phyloP scores from a whole-genome alignment of 805 yeast species.

The Tetrapisispora pingtungensis region DNA sequence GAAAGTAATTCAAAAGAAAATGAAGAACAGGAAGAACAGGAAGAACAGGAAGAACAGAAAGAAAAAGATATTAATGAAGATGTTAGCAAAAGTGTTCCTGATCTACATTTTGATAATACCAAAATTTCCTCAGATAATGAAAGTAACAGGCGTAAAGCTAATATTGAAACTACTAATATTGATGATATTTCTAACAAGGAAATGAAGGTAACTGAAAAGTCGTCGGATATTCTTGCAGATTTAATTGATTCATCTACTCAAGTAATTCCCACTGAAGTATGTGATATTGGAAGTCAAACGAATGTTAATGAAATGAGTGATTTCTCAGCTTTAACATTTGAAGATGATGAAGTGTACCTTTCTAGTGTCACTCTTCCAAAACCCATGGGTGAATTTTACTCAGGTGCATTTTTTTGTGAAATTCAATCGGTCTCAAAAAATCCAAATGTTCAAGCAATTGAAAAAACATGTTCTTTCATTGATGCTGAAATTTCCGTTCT shows the following conservation, averaged over 20 bases:
- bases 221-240: too few relatives aligned
- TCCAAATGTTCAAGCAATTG: conserved; percentile 16
- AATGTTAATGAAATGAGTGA: conserved; percentile 8
- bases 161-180: too few relatives aligned
- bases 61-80: too few relatives aligned
- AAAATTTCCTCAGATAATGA: too few relatives aligned
- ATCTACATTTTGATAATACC: too few relatives aligned
- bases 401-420: conserved; percentile 13
- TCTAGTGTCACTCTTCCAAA: conserved; percentile 13
- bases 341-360: conserved; percentile 24
- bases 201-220: too few relatives aligned
- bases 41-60: too few relatives aligned
- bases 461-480: conserved; percentile 18
- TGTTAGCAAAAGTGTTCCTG: too few relatives aligned
- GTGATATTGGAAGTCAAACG: conserved; percentile 14
- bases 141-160: too few relatives aligned
- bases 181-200: too few relatives aligned
- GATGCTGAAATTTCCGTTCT: conserved; percentile 29
- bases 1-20: too few relatives aligned
- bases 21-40: too few relatives aligned
- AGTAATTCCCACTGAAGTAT: not conserved
- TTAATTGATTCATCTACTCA: not conserved
- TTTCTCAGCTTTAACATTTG: conserved; percentile 15
- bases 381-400: conserved; percentile 13
- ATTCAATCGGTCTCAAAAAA: conserved; percentile 8